Base-by-base conservation (phyloP, 78 protist genomes). In the Dictyostelium brefeldianum region DNA sequence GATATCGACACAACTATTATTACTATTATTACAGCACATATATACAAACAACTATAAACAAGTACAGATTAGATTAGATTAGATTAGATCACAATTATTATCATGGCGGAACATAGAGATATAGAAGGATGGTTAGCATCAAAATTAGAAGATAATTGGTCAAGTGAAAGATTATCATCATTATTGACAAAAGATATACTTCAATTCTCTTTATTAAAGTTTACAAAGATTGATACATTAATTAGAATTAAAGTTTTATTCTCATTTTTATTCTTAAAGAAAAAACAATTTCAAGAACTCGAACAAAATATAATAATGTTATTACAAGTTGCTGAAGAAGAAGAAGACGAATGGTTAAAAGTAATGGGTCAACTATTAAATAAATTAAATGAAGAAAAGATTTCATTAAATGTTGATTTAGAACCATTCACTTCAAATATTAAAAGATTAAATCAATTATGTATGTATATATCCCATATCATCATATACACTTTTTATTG, bases 61-160 rank as follows among this genome's bases (percentile, higher is more conserved):
- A n/a, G n/a, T n/a, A n/a, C n/a, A n/a, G n/a, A n/a, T n/a, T n/a
- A n/a, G n/a, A n/a, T n/a, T n/a, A n/a, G n/a, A n/a, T n/a, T n/a
- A 36, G 43, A 36, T 3, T 36, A 36, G 43, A 36, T 36, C 43
- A 36, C 2, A 36, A 36, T 36, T 36, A 36, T n/a, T n/a, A 54
- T 1, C 4, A 54, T 56, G 65, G 65, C 65, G 20, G 92, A 85
- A 50, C 81, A 75, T 62, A 85, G 92, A 85, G 92, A 85, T 64
- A 75, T 85, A 4, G 92, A 85, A 85, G 92, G 92, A 64, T 85
- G 92, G 92, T 29, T 85, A 25, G 47, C 92, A 17, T 75, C 83
- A 5, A 85, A 85, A 20, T n/a, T 85, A 20, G 92, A 85, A 48
- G 92, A 85, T 8, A 18, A 70, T 18, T 85, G 92, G 92, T 56